Conservation (phyloP, 2,329 filamentous ascomycete genomes). For the Clarireedia sp. region DNA sequence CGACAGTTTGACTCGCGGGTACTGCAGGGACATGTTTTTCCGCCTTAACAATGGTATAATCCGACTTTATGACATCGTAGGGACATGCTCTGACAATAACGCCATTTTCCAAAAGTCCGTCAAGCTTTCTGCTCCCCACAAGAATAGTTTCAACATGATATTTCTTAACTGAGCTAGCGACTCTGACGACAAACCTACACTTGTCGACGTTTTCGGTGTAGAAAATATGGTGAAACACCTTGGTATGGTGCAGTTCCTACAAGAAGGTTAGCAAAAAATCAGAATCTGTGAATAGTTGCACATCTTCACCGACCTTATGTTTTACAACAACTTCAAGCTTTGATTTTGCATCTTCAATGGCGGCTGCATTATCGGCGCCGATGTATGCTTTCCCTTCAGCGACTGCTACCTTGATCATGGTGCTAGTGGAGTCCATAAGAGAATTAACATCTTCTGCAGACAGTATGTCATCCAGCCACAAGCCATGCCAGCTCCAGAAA, state of each 20-base stretch:
- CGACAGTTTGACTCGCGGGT: not conserved
- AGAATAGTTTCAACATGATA: constrained; percentile 23
- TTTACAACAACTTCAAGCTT: constrained; percentile 24
- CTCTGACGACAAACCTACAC: constrained; percentile 16
- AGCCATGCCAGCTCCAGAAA: not conserved
- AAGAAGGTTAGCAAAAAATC: not conserved
- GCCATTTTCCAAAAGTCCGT: constrained; percentile 12
- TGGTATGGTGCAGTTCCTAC: not conserved
- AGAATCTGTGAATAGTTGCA: no score
- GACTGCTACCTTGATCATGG: constrained; percentile 5
- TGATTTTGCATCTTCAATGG: constrained; percentile 11
- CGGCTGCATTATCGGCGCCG: constrained; percentile 10
- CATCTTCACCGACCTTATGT: constrained; percentile 16
- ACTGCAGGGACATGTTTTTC: constrained; percentile 10
- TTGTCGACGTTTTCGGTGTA: constrained; percentile 21
- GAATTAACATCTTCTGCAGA: not conserved
- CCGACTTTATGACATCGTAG: constrained; percentile 1
- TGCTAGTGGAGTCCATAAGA: constrained; percentile 2
- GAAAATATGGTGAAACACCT: constrained; percentile 17
- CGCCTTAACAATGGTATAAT: constrained; percentile 3
- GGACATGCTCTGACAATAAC: constrained; percentile 18
- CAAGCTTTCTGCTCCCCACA: constrained; percentile 12
- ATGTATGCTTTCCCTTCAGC: constrained; percentile 17
- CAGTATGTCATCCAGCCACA: not conserved
- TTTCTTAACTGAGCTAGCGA: constrained; percentile 16